Evolutionary conservation across 2,329 filamentous ascomycete genomes (phyloP).

Genomic region (Colletotrichum eleusines): DNA sequence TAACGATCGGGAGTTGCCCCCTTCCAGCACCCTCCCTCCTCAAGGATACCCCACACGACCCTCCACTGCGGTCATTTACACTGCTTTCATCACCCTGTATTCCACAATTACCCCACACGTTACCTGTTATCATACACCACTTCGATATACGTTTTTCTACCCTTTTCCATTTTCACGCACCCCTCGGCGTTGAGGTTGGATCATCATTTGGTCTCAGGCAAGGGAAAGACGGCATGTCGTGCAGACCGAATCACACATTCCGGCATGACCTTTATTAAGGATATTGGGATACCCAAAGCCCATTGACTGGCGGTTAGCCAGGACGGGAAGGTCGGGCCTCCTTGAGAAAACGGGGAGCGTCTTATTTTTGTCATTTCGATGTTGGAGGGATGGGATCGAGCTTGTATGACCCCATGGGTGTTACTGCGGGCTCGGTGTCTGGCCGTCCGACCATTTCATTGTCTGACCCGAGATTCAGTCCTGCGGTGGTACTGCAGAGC

Average conservation of each 20-base stretch:
- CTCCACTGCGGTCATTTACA: background rate
- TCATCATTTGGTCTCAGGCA: conserved; percentile 28
- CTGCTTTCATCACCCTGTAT: conserved; percentile 9
- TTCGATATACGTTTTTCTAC: conserved; percentile 32
- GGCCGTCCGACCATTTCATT: background rate
- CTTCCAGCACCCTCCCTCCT: too few species aligned
- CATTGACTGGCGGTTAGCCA: conserved; percentile 30
- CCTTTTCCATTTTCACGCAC: conserved; percentile 18
- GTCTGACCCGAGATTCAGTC: background rate
- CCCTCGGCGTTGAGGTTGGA: conserved; percentile 39
- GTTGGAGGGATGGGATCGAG: background rate
- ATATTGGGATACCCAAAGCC: conserved; percentile 40
- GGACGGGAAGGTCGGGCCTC: background rate
- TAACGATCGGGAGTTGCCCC: background rate
- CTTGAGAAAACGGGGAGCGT: background rate
- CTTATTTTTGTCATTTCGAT: conserved; percentile 15
- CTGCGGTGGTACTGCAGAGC: background rate
- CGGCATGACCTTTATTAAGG: conserved; percentile 30
- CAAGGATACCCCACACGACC: background rate
- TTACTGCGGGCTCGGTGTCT: background rate
- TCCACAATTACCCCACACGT: conserved; percentile 1
- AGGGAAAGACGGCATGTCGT: conserved; percentile 29
- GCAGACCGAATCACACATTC: conserved; percentile 22
- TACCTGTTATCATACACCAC: conserved; percentile 20
- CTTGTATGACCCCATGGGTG: background rate